Conservation (phyloP, 495 filamentous ascomycete species). For the Cladorrhinum samala region DNA sequence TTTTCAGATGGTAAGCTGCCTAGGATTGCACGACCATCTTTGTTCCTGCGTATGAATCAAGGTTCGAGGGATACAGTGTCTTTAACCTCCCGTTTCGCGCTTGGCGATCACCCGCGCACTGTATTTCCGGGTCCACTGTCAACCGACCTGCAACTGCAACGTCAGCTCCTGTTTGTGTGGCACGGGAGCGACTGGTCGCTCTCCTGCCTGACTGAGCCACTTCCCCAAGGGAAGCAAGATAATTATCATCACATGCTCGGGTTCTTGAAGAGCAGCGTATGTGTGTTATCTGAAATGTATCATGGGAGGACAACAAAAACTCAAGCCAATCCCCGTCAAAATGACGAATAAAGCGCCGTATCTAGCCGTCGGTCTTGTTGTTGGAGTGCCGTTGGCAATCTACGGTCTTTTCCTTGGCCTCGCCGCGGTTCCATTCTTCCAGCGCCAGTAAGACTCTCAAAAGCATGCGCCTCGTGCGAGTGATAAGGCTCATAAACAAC, state of each 20-base stretch:
- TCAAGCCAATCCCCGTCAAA: not conserved
- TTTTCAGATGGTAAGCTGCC: too few species aligned
- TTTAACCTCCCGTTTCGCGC: too few species aligned
- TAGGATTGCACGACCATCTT: too few species aligned
- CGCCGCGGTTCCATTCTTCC: conserved; percentile 44
- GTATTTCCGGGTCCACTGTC: not conserved
- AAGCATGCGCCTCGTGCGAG: too few species aligned
- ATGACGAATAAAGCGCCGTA: conserved; percentile 8
- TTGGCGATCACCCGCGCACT: too few species aligned
- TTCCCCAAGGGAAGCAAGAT: too few species aligned
- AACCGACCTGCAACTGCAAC: not conserved
- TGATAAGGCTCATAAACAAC: too few species aligned
- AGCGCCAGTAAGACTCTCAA: conserved; percentile 51
- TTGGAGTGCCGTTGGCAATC: conserved; percentile 36
- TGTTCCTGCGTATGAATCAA: too few species aligned
- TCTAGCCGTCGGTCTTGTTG: conserved; percentile 28
- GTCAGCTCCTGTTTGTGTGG: not conserved
- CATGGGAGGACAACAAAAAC: not conserved
- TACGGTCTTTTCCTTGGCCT: conserved; percentile 44
- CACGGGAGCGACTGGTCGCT: not conserved
- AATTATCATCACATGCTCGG: not conserved
- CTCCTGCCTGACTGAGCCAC: too few species aligned
- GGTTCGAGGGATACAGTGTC: not conserved
- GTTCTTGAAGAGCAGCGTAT: too few species aligned
- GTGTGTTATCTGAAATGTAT: not conserved